Base-by-base conservation (phyloP, 768 basidiomycete genomes). In the Nevesoporus exiguus region DNA sequence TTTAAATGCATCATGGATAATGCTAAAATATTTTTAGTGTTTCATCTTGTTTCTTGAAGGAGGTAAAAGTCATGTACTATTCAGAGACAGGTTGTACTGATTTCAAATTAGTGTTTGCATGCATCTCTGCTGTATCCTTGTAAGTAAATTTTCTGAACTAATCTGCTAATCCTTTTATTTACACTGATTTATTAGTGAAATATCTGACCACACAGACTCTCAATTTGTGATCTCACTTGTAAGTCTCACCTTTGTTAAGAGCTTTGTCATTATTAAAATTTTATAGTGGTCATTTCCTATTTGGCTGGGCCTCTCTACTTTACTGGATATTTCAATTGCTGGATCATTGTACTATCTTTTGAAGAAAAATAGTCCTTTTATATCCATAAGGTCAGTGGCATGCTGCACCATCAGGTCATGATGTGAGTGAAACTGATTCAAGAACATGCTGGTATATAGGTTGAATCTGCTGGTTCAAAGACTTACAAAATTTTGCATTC, bases 231-330 rank as follows among this genome's bases (percentile, higher is more conserved):
- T 54, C 5, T 2, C 15, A 10, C 1, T 17, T 55, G 64, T 43
- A 22, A 49, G 66, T 49, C 2, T 3, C 11, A 33, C 21, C 3
- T 15, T 48, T n/a, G 1, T 5, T 34, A 14, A 0, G 1, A 21
- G 1, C 24, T 43, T 27, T 43, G 2, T 19, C 19, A 15, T 41
- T 15, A 41, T 22, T 8, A 21, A 21, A 41, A 22, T 34, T 14
- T 5, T 15, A 10, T 7, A 69, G 69, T 67, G 65, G 65, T 14
- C 56, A 47, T 1, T 53, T 10, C 54, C 50, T 49, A 1, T 57
- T 24, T 71, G 65, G 60, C 24, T 71, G 7, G 67, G 62, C 14
- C 11, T 53, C 14, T 66, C 65, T 8, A 47, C 56, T 9, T n/a
- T 61, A 5, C 41, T 36, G 21, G 67, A 69, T 22, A 40, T 65